A percentile compares a stretch with the other conserved stretches of the same genome.
Conservation (phyloP, 2,329 filamentous ascomycete species). For the Aspergillus pseudonomiae region DNA sequence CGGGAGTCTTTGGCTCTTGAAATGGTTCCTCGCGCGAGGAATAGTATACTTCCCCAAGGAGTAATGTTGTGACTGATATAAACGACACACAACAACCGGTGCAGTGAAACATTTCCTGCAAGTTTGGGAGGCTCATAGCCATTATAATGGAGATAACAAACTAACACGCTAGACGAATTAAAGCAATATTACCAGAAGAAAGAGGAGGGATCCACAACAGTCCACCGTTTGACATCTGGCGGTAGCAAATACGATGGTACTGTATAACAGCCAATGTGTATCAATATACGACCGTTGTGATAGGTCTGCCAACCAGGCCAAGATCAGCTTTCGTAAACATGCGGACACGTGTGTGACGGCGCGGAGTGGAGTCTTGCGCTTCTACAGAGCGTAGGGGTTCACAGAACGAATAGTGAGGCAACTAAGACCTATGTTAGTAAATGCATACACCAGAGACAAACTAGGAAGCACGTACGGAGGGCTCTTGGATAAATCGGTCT, state of each 20-base stretch:
- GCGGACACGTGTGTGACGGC: constrained; percentile 28
- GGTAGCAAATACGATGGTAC: constrained; percentile 16
- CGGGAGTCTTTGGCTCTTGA: background rate
- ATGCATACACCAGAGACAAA: background rate
- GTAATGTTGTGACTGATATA: constrained; percentile 11
- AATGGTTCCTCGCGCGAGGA: background rate
- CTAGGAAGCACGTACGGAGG: constrained; percentile 78
- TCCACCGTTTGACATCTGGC: constrained; percentile 7
- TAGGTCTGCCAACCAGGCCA: constrained; percentile 17
- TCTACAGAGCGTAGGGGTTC: constrained; percentile 54
- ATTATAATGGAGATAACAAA: constrained; percentile 20
- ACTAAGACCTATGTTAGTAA: constrained; percentile 35
- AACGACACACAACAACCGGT: constrained; percentile 15
- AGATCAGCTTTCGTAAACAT: constrained; percentile 26
- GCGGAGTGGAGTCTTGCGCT: constrained; percentile 16
- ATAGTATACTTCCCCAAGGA: background rate
- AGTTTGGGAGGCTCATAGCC: constrained; percentile 14
- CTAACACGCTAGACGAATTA: constrained; percentile 28
- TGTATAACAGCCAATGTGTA: constrained; percentile 16
- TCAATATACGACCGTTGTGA: constrained; percentile 14
- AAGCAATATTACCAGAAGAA: constrained; percentile 22
- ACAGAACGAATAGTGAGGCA: constrained; percentile 55
- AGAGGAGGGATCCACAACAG: constrained; percentile 5
- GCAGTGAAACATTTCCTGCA: constrained; percentile 6
- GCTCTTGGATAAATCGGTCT: constrained; percentile 98